Percentiles rank a stretch among this genome's conserved stretches.
Conservation (phyloP, 2,329 filamentous ascomycete species). For the Aschersonia sp. region DNA sequence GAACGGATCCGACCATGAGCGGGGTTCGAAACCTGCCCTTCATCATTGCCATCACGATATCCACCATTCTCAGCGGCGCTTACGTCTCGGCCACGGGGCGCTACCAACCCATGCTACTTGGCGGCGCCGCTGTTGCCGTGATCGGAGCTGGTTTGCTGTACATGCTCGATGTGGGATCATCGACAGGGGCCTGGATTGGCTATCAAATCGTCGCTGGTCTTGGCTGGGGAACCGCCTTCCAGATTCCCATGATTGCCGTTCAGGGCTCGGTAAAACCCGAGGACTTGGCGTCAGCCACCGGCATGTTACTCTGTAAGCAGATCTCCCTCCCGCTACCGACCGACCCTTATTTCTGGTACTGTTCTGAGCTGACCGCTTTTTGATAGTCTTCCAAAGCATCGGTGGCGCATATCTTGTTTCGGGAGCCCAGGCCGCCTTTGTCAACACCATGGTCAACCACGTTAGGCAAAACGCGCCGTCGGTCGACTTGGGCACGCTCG, state of each 20-base stretch:
- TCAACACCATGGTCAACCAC: conserved; percentile 25
- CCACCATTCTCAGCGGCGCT: conserved; percentile 23
- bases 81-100: conserved; percentile 23
- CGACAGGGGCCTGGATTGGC: conserved; percentile 32
- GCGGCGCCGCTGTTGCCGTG: conserved; percentile 26
- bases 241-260: conserved; percentile 36
- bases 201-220: conserved; percentile 37
- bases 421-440: conserved; percentile 30
- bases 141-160: conserved; percentile 28
- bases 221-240: conserved; percentile 28
- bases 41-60: conserved; percentile 27
- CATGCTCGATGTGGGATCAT: conserved; percentile 21
- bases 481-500: conserved; percentile 20
- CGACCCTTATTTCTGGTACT: not conserved
- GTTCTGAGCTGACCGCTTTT: not conserved
- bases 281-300: conserved; percentile 31
- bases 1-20: conserved; percentile 21
- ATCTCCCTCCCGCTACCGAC: not conserved
- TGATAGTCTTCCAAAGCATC: conserved; percentile 30
- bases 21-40: conserved; percentile 31
- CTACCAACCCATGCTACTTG: conserved; percentile 30
- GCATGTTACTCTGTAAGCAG: conserved; percentile 27
- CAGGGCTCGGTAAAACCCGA: conserved; percentile 23
- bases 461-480: conserved; percentile 19
- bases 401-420: conserved; percentile 36